These are phyloP conservation scores for Colletotrichum incanum DNA, from an alignment of 2,329 filamentous ascomycete species.

Conservation along the genomic window DNA sequence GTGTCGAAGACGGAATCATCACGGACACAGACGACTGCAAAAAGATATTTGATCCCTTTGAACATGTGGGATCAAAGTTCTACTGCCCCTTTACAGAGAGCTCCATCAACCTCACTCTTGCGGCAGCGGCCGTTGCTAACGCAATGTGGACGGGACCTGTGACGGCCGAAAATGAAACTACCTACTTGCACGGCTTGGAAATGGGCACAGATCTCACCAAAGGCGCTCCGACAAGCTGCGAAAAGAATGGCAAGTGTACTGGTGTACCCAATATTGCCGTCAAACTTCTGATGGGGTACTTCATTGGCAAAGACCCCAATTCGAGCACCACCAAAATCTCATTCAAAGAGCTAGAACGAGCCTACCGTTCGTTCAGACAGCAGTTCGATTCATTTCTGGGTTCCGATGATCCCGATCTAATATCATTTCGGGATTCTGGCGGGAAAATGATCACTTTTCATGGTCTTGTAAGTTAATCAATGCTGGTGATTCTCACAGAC, in stretches of 20 bases:
- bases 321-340: conserved; percentile 3
- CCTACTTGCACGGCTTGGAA: conserved; percentile 2
- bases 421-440: conserved; percentile 54
- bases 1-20: conserved; percentile 46
- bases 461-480: conserved; percentile 49
- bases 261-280: conserved; percentile 11
- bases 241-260: background rate
- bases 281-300: background rate
- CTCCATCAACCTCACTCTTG: background rate
- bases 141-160: conserved; percentile 21
- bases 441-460: conserved; percentile 67
- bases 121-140: conserved; percentile 11
- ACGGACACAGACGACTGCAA: conserved; percentile 29
- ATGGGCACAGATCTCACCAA: conserved; percentile 7
- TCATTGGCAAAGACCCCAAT: conserved; percentile 19
- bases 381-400: conserved; percentile 44
- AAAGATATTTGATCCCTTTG: conserved; percentile 43
- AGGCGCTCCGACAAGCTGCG: conserved; percentile 13
- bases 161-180: background rate
- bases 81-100: conserved; percentile 24
- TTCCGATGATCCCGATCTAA: conserved; percentile 50
- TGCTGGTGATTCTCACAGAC: background rate
- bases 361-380: conserved; percentile 11
- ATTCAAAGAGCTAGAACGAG: conserved; percentile 7
- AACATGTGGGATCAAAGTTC: conserved; percentile 33